Conservation (phyloP, 306 rosid species). For the Mimosa pudica region DNA sequence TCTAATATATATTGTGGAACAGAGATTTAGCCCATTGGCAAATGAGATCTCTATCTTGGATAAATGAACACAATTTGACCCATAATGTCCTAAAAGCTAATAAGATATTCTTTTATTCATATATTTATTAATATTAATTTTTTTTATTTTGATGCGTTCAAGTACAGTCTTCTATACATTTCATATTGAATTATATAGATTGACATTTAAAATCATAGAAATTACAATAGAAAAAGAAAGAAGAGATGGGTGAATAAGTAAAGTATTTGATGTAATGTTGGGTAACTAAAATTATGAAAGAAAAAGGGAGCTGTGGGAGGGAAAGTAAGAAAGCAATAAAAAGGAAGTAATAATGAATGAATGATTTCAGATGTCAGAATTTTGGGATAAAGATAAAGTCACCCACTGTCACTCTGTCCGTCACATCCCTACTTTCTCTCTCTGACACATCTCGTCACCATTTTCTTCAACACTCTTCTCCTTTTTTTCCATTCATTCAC, state of each 20-base stretch:
- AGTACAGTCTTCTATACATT: not conserved
- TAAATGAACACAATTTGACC: not conserved
- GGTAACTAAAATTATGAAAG: not conserved
- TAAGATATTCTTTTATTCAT: not conserved
- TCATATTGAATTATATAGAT: no score
- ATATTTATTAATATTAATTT: no score
- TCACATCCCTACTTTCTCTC: not conserved
- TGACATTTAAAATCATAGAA: no score
- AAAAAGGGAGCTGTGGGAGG: not conserved
- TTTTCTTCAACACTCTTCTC: not conserved
- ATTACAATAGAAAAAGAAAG: no score
- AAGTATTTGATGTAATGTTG: no score
- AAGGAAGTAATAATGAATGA: constrained; percentile 54
- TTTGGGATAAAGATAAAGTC: constrained; percentile 34
- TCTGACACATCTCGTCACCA: not conserved
- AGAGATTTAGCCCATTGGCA: not conserved
- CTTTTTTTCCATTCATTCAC: not conserved
- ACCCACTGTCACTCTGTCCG: constrained; percentile 6
- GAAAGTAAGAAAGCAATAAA: constrained; percentile 6
- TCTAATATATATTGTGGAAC: not conserved
- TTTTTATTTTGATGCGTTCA: not conserved
- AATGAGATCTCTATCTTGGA: not conserved
- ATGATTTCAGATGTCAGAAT: constrained; percentile 49
- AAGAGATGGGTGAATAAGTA: no score
- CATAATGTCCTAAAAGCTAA: not conserved